Evolutionary conservation across 768 basidiomycete genomes (phyloP).

Genomic region (Coprinellus micaceus): DNA sequence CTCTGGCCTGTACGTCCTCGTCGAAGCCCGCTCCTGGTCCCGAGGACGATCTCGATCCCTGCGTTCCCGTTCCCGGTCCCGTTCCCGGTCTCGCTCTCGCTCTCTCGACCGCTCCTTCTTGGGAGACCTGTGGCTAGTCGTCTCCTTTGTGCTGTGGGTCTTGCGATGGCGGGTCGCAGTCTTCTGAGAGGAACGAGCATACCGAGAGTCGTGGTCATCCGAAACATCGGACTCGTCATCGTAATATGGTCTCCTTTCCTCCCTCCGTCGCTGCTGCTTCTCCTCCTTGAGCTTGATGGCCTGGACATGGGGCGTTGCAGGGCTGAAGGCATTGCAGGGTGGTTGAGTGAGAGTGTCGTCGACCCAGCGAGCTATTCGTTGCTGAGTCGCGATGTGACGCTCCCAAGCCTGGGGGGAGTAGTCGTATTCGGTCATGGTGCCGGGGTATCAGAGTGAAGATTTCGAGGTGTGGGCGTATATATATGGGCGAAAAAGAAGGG

Average conservation of each 20-base stretch:
- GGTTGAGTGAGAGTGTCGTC: conserved; percentile 7
- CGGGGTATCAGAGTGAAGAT: not conserved
- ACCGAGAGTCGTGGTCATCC: not conserved
- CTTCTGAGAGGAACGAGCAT: not conserved
- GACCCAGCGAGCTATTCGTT: conserved; percentile 16
- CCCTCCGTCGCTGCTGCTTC: not conserved
- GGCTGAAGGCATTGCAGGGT: conserved; percentile 9
- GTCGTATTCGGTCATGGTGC: conserved; percentile 17
- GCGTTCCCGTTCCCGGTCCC: not conserved
- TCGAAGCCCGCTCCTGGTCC: not conserved
- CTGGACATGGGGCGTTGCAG: conserved; percentile 11
- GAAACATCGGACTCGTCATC: conserved; percentile 1
- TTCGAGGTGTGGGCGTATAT: conserved; percentile 2
- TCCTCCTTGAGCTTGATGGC: conserved; percentile 6
- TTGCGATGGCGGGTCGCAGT: not conserved
- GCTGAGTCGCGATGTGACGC: conserved; percentile 14
- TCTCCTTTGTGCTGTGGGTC: not conserved
- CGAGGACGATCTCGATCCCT: not conserved
- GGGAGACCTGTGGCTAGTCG: not conserved
- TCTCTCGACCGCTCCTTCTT: not conserved
- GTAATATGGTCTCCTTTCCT: not conserved
- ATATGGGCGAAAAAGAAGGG: conserved; percentile 6
- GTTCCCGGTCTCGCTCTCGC: not conserved
- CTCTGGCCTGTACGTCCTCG: not conserved
- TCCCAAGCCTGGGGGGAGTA: conserved; percentile 14